A percentile compares a stretch with the other conserved stretches of the same genome.
Evolutionary conservation across 2,329 filamentous ascomycete species (phyloP).

Genomic region (Cryphonectria nitschkei): DNA sequence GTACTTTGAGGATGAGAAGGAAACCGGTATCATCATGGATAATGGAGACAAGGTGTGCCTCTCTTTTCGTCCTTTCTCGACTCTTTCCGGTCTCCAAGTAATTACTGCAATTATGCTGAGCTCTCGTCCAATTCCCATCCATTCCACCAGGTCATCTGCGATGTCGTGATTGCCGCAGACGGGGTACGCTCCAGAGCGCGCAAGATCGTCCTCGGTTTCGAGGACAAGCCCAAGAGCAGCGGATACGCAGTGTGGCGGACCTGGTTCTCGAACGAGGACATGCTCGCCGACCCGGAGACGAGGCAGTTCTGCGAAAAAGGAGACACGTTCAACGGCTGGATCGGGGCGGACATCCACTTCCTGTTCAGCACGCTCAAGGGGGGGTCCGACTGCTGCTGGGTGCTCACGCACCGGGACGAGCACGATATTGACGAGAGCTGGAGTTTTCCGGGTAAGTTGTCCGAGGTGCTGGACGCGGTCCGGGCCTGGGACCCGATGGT

Average conservation of each 20-base stretch:
- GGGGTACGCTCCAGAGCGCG: conserved; percentile 51
- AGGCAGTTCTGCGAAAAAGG: conserved; percentile 51
- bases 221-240: conserved; percentile 46
- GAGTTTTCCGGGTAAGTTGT: conserved; percentile 47
- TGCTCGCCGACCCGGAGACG: conserved; percentile 33
- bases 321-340: conserved; percentile 52
- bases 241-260: conserved; percentile 51
- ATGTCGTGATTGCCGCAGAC: conserved; percentile 48
- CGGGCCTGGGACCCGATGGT: conserved; percentile 47
- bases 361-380: conserved; percentile 56
- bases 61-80: conserved; percentile 52
- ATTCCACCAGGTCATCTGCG: conserved; percentile 32
- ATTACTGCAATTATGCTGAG: conserved; percentile 32
- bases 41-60: conserved; percentile 51
- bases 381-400: conserved; percentile 58
- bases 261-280: conserved; percentile 50
- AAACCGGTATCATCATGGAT: conserved; percentile 56
- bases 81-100: conserved; percentile 38
- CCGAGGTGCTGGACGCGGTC: conserved; percentile 48
- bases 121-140: background rate
- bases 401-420: conserved; percentile 53
- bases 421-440: conserved; percentile 52
- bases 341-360: conserved; percentile 57
- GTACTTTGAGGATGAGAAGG: conserved; percentile 57
- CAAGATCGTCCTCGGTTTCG: conserved; percentile 49